phyloP scores from a whole-genome alignment of 176 grass and related monocot species.

The Urochloa ruziziensis region DNA sequence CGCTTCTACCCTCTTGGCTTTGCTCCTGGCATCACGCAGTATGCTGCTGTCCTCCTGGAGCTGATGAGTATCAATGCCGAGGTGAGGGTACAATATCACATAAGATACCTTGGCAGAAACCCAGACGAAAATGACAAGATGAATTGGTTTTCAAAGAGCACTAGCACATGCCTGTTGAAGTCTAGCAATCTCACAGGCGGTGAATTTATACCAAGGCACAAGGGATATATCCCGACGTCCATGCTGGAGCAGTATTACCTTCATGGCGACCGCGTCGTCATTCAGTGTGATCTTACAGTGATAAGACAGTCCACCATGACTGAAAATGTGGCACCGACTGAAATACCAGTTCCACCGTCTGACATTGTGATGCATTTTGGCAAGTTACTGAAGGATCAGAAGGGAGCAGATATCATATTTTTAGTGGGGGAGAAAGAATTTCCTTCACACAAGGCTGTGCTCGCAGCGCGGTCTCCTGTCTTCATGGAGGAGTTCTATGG shows the following conservation, averaged over 20 bases:
- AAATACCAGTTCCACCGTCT: background rate
- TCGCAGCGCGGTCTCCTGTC: no score
- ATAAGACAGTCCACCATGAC: background rate
- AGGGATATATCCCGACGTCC: no score
- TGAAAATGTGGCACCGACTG: background rate
- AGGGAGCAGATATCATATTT: background rate
- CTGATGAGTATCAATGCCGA: background rate
- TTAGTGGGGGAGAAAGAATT: no score
- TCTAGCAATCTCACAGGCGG: background rate
- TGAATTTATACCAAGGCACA: background rate
- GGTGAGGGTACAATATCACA: background rate
- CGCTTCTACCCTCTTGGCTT: background rate
- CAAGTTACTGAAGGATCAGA: background rate
- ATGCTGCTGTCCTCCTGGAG: background rate
- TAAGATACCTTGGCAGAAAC: background rate
- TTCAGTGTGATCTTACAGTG: background rate
- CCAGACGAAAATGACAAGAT: background rate
- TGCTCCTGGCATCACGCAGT: background rate
- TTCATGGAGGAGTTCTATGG: background rate
- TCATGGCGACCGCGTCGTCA: background rate
- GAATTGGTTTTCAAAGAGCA: background rate
- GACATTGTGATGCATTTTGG: background rate
- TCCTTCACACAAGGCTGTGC: background rate
- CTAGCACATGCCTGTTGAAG: background rate
- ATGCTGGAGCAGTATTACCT: no score